phyloP scores from a whole-genome alignment of 768 basidiomycete species.

The Serendipita vermifera region DNA sequence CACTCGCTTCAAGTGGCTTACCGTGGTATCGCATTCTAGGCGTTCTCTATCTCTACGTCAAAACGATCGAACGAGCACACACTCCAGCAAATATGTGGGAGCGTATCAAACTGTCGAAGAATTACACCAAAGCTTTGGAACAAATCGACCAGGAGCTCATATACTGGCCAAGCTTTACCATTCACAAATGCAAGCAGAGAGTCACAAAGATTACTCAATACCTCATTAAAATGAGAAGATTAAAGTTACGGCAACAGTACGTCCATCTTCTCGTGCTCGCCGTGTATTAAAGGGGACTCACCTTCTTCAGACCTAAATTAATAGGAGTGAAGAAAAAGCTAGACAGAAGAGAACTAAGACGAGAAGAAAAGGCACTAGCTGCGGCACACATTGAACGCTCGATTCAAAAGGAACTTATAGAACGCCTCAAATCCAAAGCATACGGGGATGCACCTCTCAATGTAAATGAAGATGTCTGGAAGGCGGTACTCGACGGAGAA shows the following conservation, averaged over 20 bases:
- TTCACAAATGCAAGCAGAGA: conserved; percentile 99
- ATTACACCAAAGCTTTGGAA: conserved; percentile 88
- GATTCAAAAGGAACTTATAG: conserved; percentile 92
- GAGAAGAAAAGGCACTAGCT: conserved; percentile 91
- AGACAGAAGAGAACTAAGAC: conserved; percentile 79
- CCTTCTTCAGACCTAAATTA: conserved; percentile 60
- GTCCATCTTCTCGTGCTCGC: conserved; percentile 21
- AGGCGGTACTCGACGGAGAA: conserved; percentile 77
- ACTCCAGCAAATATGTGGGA: conserved; percentile 98
- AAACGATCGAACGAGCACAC: conserved; percentile 96
- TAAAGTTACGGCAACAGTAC: conserved; percentile 77
- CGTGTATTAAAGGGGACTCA: not conserved
- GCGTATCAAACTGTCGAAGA: conserved; percentile 78
- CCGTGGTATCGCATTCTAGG: conserved; percentile 33
- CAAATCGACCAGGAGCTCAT: conserved; percentile 95
- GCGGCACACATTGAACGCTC: conserved; percentile 91
- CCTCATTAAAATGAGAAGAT: conserved; percentile 91
- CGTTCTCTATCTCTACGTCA: conserved; percentile 82
- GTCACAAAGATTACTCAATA: conserved; percentile 99
- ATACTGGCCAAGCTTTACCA: conserved; percentile 97
- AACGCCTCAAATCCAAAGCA: conserved; percentile 89
- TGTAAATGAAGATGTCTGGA: conserved; percentile 96
- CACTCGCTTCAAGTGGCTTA: not conserved
- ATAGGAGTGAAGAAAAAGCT: conserved; percentile 95
- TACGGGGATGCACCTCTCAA: conserved; percentile 97